Conservation (phyloP, 2,329 filamentous ascomycete species). For the Cladorrhinum sp. region DNA sequence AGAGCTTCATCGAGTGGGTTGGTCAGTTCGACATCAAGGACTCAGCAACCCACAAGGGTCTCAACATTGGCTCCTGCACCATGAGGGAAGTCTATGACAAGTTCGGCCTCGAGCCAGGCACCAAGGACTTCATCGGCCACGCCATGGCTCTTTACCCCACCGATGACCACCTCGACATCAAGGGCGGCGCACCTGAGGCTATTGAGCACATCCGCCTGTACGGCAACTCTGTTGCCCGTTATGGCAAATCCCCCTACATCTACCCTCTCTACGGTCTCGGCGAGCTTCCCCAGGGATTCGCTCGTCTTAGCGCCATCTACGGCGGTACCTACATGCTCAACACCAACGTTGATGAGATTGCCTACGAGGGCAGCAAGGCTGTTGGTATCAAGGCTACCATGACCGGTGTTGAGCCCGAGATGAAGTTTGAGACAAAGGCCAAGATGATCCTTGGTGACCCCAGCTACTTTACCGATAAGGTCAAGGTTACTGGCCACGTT, state of each 20-base stretch:
- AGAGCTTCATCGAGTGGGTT: constrained; percentile 95
- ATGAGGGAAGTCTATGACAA: constrained; percentile 99
- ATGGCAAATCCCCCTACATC: constrained; percentile 98
- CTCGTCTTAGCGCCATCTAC: constrained; percentile 95
- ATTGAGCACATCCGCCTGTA: constrained; percentile 93
- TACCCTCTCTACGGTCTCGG: constrained; percentile 97
- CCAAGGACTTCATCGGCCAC: constrained; percentile 94
- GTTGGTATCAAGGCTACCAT: constrained; percentile 96
- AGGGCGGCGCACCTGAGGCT: constrained; percentile 74
- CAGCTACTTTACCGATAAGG: constrained; percentile 91
- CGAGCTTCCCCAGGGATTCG: constrained; percentile 96
- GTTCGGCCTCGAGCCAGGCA: constrained; percentile 84
- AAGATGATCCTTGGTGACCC: constrained; percentile 96
- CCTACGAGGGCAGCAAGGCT: constrained; percentile 83
- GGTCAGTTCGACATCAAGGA: constrained; percentile 81
- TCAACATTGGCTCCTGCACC: constrained; percentile 73
- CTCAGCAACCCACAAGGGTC: constrained; percentile 81
- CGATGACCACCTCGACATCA: constrained; percentile 76
- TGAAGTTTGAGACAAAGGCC: constrained; percentile 95
- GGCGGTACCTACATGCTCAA: constrained; percentile 99
- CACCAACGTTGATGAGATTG: constrained; percentile 84
- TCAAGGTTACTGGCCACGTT: constrained; percentile 81
- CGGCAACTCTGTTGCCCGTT: constrained; percentile 94
- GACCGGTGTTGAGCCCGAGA: constrained; percentile 76
- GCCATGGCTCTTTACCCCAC: constrained; percentile 95